Conservation (phyloP, 148 eudicot genomes). For the Chenopodium quinoa region DNA sequence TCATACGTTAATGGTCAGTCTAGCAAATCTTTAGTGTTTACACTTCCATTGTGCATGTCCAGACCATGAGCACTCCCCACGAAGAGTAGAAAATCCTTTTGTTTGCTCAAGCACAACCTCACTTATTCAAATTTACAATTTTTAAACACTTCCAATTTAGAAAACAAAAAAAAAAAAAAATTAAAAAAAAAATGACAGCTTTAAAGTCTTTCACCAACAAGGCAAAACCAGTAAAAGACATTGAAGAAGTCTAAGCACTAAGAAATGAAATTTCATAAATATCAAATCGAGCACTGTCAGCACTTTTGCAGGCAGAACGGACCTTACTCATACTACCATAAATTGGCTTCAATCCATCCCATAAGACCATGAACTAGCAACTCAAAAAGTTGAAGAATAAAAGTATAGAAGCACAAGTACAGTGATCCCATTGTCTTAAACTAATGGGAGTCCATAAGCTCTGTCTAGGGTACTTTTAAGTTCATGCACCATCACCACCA, state of each 20-base stretch:
- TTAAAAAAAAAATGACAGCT: background rate
- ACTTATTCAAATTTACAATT: background rate
- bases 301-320: background rate
- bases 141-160: background rate
- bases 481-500: background rate
- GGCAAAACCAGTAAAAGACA: background rate
- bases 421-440: background rate
- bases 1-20: background rate
- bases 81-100: background rate
- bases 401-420: background rate
- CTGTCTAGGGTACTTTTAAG: background rate
- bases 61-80: background rate
- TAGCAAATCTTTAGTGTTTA: background rate
- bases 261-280: background rate
- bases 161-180: too few species aligned
- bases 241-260: background rate
- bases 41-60: background rate
- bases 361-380: background rate
- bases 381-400: background rate
- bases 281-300: background rate
- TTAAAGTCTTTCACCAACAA: background rate
- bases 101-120: background rate
- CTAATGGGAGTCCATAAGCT: background rate
- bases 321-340: too few species aligned
- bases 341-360: background rate